Base-by-base conservation (phyloP, 1,284 basidiomycete species). In the Austroboletus niveus region DNA sequence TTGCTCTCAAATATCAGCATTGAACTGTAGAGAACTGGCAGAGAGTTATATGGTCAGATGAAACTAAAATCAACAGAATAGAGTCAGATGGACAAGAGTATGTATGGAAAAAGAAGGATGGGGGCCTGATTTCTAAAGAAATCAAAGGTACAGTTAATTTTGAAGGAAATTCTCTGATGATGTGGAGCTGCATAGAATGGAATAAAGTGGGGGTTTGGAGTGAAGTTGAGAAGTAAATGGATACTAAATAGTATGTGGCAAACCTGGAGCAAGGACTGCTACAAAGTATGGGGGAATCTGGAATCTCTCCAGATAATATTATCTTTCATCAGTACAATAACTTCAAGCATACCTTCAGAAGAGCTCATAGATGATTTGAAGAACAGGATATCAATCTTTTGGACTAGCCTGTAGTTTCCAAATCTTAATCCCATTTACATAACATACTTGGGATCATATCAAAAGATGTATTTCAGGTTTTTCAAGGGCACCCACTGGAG, bases 171-270 rank as follows among this genome's bases (percentile, higher is more conserved):
- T 17, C 1, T 17, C 17, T 17, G 17, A 17, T 17, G 17, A 1
- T 17, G 17, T 17, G 17, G 17, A 1, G 17, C 17, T 17, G 17
- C 17, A 17, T 17, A 17, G 1, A 1, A 1, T 17, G 17, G 17
- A 17, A 17, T 17, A 17, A 1, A 17, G 17, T 17, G 17, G 17
- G 17, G 17, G 17, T 17, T 17, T 17, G 1, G 17, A 17, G 17
- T 17, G 17, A 17, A 17, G 1, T 17, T 17, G 17, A 17, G 5
- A 43, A 1, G 17, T n/a, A 9, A 14, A 48, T 48, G 34, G 34
- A 43, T 48, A 8, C 42, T 44, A 27, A 49, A 20, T 7, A 49
- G 24, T 49, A 49, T 44, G 29, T 49, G 42, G 8, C 24, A 12
- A 45, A 45, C 34, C 29, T 45, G 15, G 20, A 45, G 29, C 14